Percentiles rank a stretch among this genome's conserved stretches.
Evolutionary conservation across 768 basidiomycete species (phyloP).

Genomic region (Pisolithus tinctorius): DNA sequence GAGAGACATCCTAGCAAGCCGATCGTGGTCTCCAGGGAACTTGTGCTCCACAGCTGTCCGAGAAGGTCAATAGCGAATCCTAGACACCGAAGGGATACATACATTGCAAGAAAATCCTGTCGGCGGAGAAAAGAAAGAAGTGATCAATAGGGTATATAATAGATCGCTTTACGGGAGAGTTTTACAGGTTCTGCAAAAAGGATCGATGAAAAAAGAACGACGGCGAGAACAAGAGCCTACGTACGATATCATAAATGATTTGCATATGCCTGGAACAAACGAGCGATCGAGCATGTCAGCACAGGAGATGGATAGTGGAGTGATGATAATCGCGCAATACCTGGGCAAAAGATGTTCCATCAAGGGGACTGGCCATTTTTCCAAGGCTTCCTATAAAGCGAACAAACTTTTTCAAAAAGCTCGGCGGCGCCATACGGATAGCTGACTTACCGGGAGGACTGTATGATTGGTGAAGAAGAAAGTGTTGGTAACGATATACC

Average conservation of each 20-base stretch:
- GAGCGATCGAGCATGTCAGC: not conserved
- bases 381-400: slow-evolving; percentile 58
- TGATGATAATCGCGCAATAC: slow-evolving; percentile 25
- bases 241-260: slow-evolving; percentile 85
- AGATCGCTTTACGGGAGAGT: slow-evolving; percentile 6
- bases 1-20: slow-evolving; percentile 80
- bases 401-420: not conserved
- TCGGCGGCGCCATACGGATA: not conserved
- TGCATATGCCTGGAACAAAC: slow-evolving; percentile 60
- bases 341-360: slow-evolving; percentile 80
- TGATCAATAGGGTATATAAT: too few species aligned
- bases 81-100: slow-evolving; percentile 9
- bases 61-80: slow-evolving; percentile 6
- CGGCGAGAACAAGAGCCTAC: slow-evolving; percentile 16
- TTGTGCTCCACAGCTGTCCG: slow-evolving; percentile 71
- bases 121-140: not conserved
- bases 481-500: slow-evolving; percentile 82
- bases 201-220: not conserved
- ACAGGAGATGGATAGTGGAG: not conserved
- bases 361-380: slow-evolving; percentile 90
- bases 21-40: slow-evolving; percentile 83
- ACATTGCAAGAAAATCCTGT: slow-evolving; percentile 62
- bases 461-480: slow-evolving; percentile 98
- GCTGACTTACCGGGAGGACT: slow-evolving; percentile 66
- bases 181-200: not conserved